Conservation (phyloP, 192 early-diverging fungal species). For the Spizellomyces punctatus region DNA sequence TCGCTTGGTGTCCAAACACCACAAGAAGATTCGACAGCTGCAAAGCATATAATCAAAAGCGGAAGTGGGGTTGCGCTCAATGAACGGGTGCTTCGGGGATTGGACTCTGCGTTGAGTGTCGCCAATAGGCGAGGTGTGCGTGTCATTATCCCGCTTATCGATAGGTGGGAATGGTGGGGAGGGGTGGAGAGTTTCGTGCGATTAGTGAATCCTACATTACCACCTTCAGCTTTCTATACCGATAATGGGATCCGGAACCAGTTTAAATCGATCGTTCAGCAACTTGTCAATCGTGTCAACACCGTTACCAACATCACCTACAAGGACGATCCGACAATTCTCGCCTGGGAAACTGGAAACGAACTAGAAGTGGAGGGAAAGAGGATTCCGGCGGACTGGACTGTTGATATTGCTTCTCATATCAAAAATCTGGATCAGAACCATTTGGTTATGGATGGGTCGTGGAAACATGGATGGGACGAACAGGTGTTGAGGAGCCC, state of each 20-base stretch:
- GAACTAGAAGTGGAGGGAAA: constrained; percentile 33
- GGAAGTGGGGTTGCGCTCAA: constrained; percentile 14
- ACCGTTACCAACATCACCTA: constrained; percentile 38
- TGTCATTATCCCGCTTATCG: constrained; percentile 49
- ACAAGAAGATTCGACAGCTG: background rate
- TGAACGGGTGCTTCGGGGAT: constrained; percentile 32
- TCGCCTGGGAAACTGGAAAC: constrained; percentile 50
- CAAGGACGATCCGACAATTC: constrained; percentile 42
- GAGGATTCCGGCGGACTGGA: constrained; percentile 42
- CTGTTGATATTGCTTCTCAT: constrained; percentile 22
- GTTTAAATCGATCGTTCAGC: constrained; percentile 31
- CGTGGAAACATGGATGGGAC: constrained; percentile 36
- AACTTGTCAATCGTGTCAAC: constrained; percentile 38
- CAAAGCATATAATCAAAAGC: constrained; percentile 16
- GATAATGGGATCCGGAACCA: constrained; percentile 24
- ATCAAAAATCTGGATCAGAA: constrained; percentile 29
- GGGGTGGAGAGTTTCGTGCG: constrained; percentile 28
- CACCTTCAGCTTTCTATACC: constrained; percentile 30
- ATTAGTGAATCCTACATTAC: constrained; percentile 12
- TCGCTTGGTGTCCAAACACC: constrained; percentile 15
- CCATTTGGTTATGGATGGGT: constrained; percentile 47
- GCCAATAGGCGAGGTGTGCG: constrained; percentile 34
- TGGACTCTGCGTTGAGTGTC: constrained; percentile 40
- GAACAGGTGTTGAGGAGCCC: constrained; percentile 16
- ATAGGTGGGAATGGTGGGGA: constrained; percentile 50